phyloP scores from a whole-genome alignment of 345 rosid species.

The Tarenaya hassleriana region DNA sequence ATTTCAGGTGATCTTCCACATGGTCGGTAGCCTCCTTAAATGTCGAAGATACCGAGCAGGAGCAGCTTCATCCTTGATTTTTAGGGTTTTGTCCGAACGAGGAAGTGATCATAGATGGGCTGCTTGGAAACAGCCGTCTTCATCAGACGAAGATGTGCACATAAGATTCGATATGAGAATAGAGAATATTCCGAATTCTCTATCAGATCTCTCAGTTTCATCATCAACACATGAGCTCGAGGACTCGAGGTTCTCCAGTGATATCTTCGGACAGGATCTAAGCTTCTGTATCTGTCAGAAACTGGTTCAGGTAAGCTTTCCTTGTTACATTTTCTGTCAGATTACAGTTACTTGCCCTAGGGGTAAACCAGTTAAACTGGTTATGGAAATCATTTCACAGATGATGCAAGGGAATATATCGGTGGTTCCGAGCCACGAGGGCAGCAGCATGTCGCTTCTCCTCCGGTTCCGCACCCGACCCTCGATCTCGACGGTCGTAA shows the following conservation, averaged over 20 bases:
- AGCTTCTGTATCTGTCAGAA: slow-evolving; percentile 89
- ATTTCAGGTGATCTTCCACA: slow-evolving; percentile 83
- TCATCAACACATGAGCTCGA: slow-evolving; percentile 33
- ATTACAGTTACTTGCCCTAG: neutral
- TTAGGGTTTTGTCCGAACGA: slow-evolving; percentile 44
- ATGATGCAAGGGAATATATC: slow-evolving; percentile 87
- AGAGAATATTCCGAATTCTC: slow-evolving; percentile 24
- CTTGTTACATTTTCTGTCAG: neutral
- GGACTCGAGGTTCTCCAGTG: slow-evolving; percentile 40
- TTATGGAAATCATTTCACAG: slow-evolving; percentile 28
- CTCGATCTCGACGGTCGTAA: slow-evolving; percentile 33
- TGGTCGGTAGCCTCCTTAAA: slow-evolving; percentile 72
- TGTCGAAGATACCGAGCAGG: slow-evolving; percentile 41
- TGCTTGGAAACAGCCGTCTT: slow-evolving; percentile 50
- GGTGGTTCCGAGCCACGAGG: slow-evolving; percentile 46
- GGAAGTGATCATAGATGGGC: slow-evolving; percentile 83
- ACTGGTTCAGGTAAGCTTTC: slow-evolving; percentile 65
- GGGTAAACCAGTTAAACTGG: neutral
- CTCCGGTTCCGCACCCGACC: slow-evolving; percentile 55
- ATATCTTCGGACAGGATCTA: slow-evolving; percentile 55
- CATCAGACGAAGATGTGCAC: slow-evolving; percentile 49
- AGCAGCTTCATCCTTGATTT: slow-evolving; percentile 32
- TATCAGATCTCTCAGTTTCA: slow-evolving; percentile 37
- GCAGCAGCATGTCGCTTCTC: slow-evolving; percentile 70
- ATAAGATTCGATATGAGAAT: slow-evolving; percentile 65